Base-by-base conservation (phyloP, 2,329 filamentous ascomycete species). In the Sclerotinia spermophila region DNA sequence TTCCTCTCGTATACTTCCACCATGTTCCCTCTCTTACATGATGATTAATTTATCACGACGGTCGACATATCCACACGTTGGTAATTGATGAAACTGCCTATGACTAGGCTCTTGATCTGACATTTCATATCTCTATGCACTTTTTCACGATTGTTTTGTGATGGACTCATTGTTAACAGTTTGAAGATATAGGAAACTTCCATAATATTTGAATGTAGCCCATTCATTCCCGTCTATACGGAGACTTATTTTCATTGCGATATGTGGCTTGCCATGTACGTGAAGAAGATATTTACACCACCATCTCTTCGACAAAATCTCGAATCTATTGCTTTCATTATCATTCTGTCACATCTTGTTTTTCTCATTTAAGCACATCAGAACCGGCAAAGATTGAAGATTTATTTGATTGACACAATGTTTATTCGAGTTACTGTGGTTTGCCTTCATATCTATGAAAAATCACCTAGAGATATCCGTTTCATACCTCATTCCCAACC, bases 21-120 rank as follows among this genome's bases (percentile, higher is more conserved):
- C 61, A 45, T 53, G 48, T 60, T 60, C 68, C 73, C 76, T 74
- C 72, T 73, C 77, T 85, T 81, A 82, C 74, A 90, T 90, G 89
- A 92, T 92, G 89, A 91, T 87, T 86, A 84, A 84, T 82, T 87
- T 87, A 89, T 92, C 91, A 93, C 91, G 91, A 93, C 91, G 91
- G 91, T 93, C 91, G 91, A 90, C 91, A 90, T 92, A 93, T 89
- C 86, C 84, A 87, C 83, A 82, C 73, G 77, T 81, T 83, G 83
- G 87, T 86, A 83, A 66, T 91, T 93, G 91, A 92, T 92, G 91
- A 93, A 84, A 89, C 83, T 82, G 89, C 90, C 90, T 89, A 84
- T 92, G 90, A 92, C 90, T 89, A 84, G 90, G 90, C 89, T 76
- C 70, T 80, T 77, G 76, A 78, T 79, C 78, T 79, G 78, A 79